A percentile compares a stretch with the other conserved stretches of the same genome.
These are phyloP conservation scores for Globisporangium iwayamae DNA, from an alignment of 352 stramenopile genomes.

Conservation along the genomic window DNA sequence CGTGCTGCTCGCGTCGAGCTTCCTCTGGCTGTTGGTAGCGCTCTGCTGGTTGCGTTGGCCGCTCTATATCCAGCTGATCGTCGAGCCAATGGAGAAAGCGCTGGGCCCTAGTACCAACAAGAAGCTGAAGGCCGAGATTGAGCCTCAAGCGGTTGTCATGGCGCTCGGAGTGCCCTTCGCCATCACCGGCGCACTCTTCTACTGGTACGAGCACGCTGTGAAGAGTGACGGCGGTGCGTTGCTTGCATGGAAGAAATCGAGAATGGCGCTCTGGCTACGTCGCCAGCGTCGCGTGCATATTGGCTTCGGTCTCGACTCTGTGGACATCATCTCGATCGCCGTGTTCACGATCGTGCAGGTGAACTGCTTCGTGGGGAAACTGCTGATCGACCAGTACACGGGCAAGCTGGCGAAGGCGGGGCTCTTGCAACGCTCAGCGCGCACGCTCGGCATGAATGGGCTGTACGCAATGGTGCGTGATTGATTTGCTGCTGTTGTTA, in stretches of 20 bases:
- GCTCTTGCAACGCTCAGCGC: constrained; percentile 37
- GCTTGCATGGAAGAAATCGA: neutral
- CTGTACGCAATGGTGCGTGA: constrained; percentile 37
- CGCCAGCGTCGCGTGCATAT: constrained; percentile 21
- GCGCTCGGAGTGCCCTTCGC: constrained; percentile 41
- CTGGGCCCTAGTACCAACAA: constrained; percentile 17
- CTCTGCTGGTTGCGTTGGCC: constrained; percentile 53
- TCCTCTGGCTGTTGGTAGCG: constrained; percentile 33
- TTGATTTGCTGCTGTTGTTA: constrained; percentile 3
- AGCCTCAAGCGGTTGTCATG: constrained; percentile 36
- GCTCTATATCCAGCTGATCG: constrained; percentile 32
- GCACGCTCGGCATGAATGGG: constrained; percentile 70
- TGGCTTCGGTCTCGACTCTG: constrained; percentile 33
- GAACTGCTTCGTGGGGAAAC: constrained; percentile 58
- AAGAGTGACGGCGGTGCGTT: neutral
- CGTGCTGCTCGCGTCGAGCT: constrained; percentile 6
- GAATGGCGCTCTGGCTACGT: constrained; percentile 25
- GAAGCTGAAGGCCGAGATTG: constrained; percentile 34
- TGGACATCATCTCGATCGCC: constrained; percentile 38
- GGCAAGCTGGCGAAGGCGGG: constrained; percentile 67
- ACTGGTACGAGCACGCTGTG: constrained; percentile 26
- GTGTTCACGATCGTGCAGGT: constrained; percentile 55
- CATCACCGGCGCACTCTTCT: constrained; percentile 34
- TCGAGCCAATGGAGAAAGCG: constrained; percentile 21
- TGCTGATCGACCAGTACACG: constrained; percentile 58